Evolutionary conservation across 2,329 filamentous ascomycete species (phyloP).

Genomic region (Arthroderma uncinatum): DNA sequence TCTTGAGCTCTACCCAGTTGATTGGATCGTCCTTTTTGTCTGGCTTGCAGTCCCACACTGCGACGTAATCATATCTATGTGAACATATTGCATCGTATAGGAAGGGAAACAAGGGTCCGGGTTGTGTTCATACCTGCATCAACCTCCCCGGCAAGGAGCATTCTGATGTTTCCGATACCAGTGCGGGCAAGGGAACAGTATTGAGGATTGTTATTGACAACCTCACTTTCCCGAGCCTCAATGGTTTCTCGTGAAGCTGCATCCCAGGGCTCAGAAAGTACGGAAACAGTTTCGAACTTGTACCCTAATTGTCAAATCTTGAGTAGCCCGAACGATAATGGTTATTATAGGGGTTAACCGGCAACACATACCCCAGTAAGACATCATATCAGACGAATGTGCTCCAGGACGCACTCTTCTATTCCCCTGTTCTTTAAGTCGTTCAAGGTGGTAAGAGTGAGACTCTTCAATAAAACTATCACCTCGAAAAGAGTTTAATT

Average conservation of each 20-base stretch:
- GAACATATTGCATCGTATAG: not conserved
- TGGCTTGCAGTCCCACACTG: slow-evolving; percentile 78
- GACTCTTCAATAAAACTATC: slow-evolving; percentile 86
- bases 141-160: slow-evolving; percentile 86
- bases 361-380: slow-evolving; percentile 65
- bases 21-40: slow-evolving; percentile 52
- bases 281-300: slow-evolving; percentile 84
- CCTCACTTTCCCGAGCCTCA: slow-evolving; percentile 56
- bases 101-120: slow-evolving; percentile 3
- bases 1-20: slow-evolving; percentile 94
- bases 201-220: slow-evolving; percentile 82
- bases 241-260: slow-evolving; percentile 64
- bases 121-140: slow-evolving; percentile 56
- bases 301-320: slow-evolving; percentile 51
- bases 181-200: slow-evolving; percentile 93
- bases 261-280: slow-evolving; percentile 64
- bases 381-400: slow-evolving; percentile 68
- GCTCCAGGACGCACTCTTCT: slow-evolving; percentile 42
- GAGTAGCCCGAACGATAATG: slow-evolving; percentile 7
- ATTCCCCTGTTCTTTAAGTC: slow-evolving; percentile 47
- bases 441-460: slow-evolving; percentile 57
- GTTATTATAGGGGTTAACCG: not conserved
- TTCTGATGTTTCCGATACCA: slow-evolving; percentile 60
- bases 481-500: not conserved
- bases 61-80: not conserved